Percentiles rank a stretch among this genome's conserved stretches.
These are phyloP conservation scores for Fraxinus americana DNA, from an alignment of 257 asterid genomes.

Conservation along the genomic window DNA sequence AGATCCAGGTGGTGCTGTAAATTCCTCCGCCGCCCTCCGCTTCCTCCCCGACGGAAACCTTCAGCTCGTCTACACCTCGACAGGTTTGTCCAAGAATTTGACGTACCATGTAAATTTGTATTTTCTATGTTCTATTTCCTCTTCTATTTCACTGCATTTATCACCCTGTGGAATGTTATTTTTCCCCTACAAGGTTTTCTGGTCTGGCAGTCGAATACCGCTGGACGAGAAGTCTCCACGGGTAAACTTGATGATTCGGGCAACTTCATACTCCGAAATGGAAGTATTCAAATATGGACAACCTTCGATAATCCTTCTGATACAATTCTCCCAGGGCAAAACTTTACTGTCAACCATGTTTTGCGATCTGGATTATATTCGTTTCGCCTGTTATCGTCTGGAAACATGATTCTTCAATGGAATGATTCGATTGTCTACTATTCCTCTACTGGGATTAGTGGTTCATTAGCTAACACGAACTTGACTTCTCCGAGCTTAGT, in stretches of 20 bases:
- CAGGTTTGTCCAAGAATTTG: slow-evolving; percentile 15
- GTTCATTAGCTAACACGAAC: slow-evolving; percentile 9
- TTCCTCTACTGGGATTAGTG: slow-evolving; percentile 44
- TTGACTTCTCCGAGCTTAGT: slow-evolving; percentile 62
- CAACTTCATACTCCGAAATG: slow-evolving; percentile 55
- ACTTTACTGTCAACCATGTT: slow-evolving; percentile 41
- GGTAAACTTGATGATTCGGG: slow-evolving; percentile 66
- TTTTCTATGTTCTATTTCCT: not conserved
- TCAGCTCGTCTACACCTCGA: slow-evolving; percentile 48
- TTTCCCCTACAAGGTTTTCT: slow-evolving; percentile 10
- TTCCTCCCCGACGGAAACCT: slow-evolving; percentile 62
- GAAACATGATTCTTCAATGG: slow-evolving; percentile 61
- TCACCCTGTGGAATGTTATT: not conserved
- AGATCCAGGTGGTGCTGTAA: slow-evolving; percentile 47
- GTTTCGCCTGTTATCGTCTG: slow-evolving; percentile 41
- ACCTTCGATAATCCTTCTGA: slow-evolving; percentile 71
- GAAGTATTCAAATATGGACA: slow-evolving; percentile 50
- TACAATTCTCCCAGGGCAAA: slow-evolving; percentile 63
- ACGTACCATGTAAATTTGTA: not conserved
- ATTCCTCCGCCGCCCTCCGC: slow-evolving; percentile 54
- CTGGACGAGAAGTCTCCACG: slow-evolving; percentile 46
- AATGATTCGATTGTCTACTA: slow-evolving; percentile 45
- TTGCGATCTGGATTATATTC: slow-evolving; percentile 57
- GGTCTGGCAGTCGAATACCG: slow-evolving; percentile 70
- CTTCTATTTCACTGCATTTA: not conserved